Evolutionary conservation across 2,329 filamentous ascomycete species (phyloP).

Genomic region (Apiospora aurea): DNA sequence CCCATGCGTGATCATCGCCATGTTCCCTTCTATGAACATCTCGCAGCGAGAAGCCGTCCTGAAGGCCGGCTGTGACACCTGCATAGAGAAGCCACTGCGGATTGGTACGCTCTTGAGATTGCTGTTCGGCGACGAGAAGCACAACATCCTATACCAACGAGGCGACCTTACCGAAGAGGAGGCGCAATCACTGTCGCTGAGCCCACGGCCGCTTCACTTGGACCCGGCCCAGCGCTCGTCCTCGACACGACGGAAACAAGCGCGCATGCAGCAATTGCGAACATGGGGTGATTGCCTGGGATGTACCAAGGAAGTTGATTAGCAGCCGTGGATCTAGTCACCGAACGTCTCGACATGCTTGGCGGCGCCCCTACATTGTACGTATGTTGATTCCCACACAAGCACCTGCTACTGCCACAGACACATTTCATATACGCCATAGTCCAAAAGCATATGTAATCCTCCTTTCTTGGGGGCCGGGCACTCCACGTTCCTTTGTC

Average conservation of each 20-base stretch:
- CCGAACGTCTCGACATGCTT: too few relatives aligned
- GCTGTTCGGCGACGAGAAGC: not conserved
- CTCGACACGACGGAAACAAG: slow-evolving; percentile 4
- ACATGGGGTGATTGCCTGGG: slow-evolving; percentile 8
- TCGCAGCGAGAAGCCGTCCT: too few relatives aligned
- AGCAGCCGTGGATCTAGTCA: too few relatives aligned
- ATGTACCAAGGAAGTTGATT: not conserved
- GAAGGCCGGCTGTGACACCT: not conserved
- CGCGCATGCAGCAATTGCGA: not conserved
- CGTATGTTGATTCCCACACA: not conserved
- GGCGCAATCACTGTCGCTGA: slow-evolving; percentile 2
- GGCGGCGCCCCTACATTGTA: too few relatives aligned
- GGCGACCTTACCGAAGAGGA: not conserved
- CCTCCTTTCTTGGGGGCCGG: not conserved
- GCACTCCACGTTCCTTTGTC: not conserved
- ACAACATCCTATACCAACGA: slow-evolving; percentile 1
- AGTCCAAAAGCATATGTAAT: not conserved
- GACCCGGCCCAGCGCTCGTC: not conserved
- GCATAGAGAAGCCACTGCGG: not conserved
- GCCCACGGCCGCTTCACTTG: not conserved
- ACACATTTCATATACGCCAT: too few relatives aligned
- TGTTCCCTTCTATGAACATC: not conserved
- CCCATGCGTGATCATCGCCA: slow-evolving; percentile 4
- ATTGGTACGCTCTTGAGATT: not conserved
- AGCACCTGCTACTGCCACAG: not conserved